A percentile compares a stretch with the other conserved stretches of the same genome.
Evolutionary conservation across 306 rosid species (phyloP).

Genomic region (Cicer arietinum): DNA sequence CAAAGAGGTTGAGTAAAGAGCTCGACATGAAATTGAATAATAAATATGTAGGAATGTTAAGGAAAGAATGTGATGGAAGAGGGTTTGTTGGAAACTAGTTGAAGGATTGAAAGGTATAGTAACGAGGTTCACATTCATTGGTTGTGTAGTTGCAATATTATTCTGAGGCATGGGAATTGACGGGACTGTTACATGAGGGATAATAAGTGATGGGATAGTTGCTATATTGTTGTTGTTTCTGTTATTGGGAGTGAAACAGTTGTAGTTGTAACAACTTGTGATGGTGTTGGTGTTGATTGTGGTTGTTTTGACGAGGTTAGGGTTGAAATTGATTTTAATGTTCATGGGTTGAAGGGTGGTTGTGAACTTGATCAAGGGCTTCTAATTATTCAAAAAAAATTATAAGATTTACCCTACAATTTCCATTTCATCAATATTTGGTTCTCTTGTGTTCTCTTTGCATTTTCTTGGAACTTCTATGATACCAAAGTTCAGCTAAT

Average conservation of each 20-base stretch:
- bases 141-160: conserved; percentile 19
- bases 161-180: conserved; percentile 49
- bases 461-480: conserved; percentile 84
- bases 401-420: conserved; percentile 78
- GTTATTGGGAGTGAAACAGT: neutral
- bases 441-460: conserved; percentile 96
- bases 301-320: neutral
- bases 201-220: conserved; percentile 23
- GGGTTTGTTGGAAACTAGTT: conserved; percentile 41
- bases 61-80: conserved; percentile 39
- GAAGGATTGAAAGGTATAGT: conserved; percentile 43
- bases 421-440: conserved; percentile 80
- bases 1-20: conserved; percentile 71
- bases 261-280: conserved; percentile 7
- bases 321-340: too few species aligned
- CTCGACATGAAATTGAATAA: conserved; percentile 55
- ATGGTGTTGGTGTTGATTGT: neutral
- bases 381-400: conserved; percentile 71
- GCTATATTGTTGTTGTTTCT: conserved; percentile 34
- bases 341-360: neutral
- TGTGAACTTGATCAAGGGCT: conserved; percentile 65
- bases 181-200: conserved; percentile 60
- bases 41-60: conserved; percentile 46
- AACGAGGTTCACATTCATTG: conserved; percentile 38
- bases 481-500: conserved; percentile 83